Evolutionary conservation across 2,329 filamentous ascomycete genomes (phyloP).

Genomic region (Trichoderma oligosporum): DNA sequence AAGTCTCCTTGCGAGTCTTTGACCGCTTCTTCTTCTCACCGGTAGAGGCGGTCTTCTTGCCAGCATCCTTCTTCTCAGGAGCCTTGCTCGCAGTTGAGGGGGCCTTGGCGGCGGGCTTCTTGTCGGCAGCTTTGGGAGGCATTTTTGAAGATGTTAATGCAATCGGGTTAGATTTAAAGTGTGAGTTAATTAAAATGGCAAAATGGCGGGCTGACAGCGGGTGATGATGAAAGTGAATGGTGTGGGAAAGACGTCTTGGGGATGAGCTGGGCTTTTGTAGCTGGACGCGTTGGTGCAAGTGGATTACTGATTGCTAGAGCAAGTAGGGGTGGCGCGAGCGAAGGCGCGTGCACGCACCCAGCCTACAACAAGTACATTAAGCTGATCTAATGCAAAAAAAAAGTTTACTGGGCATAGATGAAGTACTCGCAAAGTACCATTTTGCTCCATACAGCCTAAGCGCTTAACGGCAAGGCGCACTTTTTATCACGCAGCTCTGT

Average conservation of each 20-base stretch:
- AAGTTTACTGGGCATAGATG: background rate
- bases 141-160: constrained; percentile 56
- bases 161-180: constrained; percentile 21
- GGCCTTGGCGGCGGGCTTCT: constrained; percentile 98
- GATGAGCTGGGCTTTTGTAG: constrained; percentile 57
- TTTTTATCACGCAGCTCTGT: constrained; percentile 1
- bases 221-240: constrained; percentile 44
- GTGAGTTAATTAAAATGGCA: constrained; percentile 23
- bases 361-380: background rate
- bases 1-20: constrained; percentile 99
- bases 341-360: constrained; percentile 19
- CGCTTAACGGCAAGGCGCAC: constrained; percentile 7
- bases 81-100: constrained; percentile 68
- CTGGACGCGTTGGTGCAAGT: constrained; percentile 50
- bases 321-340: constrained; percentile 24
- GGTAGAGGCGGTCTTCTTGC: constrained; percentile 97
- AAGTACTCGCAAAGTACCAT: background rate
- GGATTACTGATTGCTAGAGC: constrained; percentile 54
- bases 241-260: constrained; percentile 47
- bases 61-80: constrained; percentile 97
- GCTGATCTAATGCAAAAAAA: background rate
- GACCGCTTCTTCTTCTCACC: constrained; percentile 99
- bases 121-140: constrained; percentile 96
- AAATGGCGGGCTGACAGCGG: constrained; percentile 29
- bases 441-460: background rate